These are phyloP conservation scores for Neckera pumila DNA, from an alignment of 225 moss, liverwort and hornwort species.

Conservation along the genomic window DNA sequence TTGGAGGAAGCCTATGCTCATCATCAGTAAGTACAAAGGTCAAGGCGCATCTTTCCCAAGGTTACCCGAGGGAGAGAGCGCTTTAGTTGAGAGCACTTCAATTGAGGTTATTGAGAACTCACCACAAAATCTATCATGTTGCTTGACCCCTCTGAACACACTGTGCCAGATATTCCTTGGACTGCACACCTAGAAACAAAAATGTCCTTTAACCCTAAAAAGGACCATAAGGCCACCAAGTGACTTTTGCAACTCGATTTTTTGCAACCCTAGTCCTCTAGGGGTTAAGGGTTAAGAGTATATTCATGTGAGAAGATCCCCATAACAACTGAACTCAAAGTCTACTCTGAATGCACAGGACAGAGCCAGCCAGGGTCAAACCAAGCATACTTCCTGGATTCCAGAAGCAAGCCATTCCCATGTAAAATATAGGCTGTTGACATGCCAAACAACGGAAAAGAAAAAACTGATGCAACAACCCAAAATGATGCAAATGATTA, in stretches of 20 bases:
- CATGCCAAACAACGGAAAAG: too few relatives aligned
- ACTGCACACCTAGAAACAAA: fast-evolving
- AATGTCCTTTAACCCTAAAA: too few relatives aligned
- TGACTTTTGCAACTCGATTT: too few relatives aligned
- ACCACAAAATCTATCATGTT: fast-evolving
- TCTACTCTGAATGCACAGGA: neutral
- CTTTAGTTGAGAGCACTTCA: neutral
- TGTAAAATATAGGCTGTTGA: neutral
- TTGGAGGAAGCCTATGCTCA: fast-evolving
- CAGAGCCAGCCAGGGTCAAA: neutral
- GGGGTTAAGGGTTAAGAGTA: neutral
- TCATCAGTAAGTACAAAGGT: fast-evolving
- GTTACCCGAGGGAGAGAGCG: fast-evolving
- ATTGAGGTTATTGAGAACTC: too few relatives aligned
- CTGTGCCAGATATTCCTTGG: neutral
- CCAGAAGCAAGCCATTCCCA: neutral
- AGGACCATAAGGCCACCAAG: too few relatives aligned
- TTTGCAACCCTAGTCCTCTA: too few relatives aligned
- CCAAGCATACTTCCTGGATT: neutral
- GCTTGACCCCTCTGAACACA: fast-evolving
- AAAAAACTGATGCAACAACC: neutral
- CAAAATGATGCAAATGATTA: neutral
- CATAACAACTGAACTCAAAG: neutral
- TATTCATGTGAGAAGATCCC: neutral
- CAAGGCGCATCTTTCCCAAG: fast-evolving